Conservation (phyloP, 2,329 filamentous ascomycete species). For the Onygenales sp. region DNA sequence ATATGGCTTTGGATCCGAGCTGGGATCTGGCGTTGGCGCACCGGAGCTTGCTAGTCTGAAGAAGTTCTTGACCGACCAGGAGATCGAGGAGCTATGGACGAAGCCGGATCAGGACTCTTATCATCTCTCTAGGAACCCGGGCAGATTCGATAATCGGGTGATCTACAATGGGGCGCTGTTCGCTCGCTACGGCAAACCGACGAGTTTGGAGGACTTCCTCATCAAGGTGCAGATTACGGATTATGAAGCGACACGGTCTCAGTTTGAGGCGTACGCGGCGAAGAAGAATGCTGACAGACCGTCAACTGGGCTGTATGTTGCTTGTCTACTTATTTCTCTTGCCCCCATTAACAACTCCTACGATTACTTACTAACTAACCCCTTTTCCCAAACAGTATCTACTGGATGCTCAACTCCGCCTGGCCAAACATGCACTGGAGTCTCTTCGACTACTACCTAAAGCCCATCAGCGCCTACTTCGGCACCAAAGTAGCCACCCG, state of each 20-base stretch:
- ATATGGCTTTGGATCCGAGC: constrained; percentile 55
- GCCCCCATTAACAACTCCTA: background rate
- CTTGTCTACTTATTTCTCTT: background rate
- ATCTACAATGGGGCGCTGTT: constrained; percentile 51
- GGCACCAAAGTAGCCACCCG: constrained; percentile 46
- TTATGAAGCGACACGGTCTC: constrained; percentile 52
- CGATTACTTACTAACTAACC: background rate
- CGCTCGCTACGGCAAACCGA: constrained; percentile 43
- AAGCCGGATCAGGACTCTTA: constrained; percentile 43
- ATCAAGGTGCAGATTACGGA: constrained; percentile 53
- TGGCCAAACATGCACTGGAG: constrained; percentile 60
- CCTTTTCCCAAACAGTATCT: constrained; percentile 32
- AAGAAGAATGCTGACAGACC: constrained; percentile 43
- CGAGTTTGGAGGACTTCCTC: constrained; percentile 48
- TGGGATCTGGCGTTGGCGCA: constrained; percentile 53
- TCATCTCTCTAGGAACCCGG: constrained; percentile 51
- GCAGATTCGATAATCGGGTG: constrained; percentile 45
- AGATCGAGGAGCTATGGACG: constrained; percentile 49
- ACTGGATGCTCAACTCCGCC: constrained; percentile 60
- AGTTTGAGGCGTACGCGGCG: constrained; percentile 49
- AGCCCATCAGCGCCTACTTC: constrained; percentile 49
- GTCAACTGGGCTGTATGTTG: constrained; percentile 42
- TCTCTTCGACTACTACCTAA: constrained; percentile 54
- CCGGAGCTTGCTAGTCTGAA: constrained; percentile 39
- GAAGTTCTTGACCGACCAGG: constrained; percentile 42